These are phyloP conservation scores for Penicillium brevicompactum DNA, from an alignment of 2,329 filamentous ascomycete genomes.

Conservation along the genomic window DNA sequence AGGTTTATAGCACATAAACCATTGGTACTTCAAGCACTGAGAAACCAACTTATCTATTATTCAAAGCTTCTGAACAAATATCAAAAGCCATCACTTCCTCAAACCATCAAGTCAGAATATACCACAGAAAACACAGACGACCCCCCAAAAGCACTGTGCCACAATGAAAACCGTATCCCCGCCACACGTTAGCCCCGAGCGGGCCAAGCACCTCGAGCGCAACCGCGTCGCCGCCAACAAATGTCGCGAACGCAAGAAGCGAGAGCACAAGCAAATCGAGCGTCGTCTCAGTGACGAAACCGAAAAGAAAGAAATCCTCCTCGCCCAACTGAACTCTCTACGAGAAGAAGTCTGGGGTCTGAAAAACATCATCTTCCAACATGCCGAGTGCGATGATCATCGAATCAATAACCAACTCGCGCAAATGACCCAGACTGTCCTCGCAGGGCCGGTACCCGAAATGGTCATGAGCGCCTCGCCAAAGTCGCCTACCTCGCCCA, in stretches of 20 bases:
- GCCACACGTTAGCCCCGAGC: slow-evolving; percentile 1
- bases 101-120: too few species aligned
- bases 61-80: too few species aligned
- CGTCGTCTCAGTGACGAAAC: slow-evolving; percentile 15
- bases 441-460: background rate
- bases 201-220: slow-evolving; percentile 23
- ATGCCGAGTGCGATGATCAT: slow-evolving; percentile 21
- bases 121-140: too few species aligned
- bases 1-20: background rate
- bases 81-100: too few species aligned
- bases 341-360: slow-evolving; percentile 23
- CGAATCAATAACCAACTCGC: slow-evolving; percentile 22
- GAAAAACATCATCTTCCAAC: slow-evolving; percentile 24
- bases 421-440: slow-evolving; percentile 16
- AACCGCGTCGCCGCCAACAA: slow-evolving; percentile 28
- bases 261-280: slow-evolving; percentile 22
- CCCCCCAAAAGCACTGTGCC: too few species aligned
- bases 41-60: too few species aligned
- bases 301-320: slow-evolving; percentile 18
- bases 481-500: background rate
- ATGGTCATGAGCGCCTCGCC: slow-evolving; percentile 7
- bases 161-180: slow-evolving; percentile 2
- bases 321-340: slow-evolving; percentile 16
- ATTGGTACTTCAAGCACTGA: too few species aligned
- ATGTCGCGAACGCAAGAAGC: slow-evolving; percentile 24